Base-by-base conservation (phyloP, 2,329 filamentous ascomycete genomes). In the Aotearoamyces nothofagi region DNA sequence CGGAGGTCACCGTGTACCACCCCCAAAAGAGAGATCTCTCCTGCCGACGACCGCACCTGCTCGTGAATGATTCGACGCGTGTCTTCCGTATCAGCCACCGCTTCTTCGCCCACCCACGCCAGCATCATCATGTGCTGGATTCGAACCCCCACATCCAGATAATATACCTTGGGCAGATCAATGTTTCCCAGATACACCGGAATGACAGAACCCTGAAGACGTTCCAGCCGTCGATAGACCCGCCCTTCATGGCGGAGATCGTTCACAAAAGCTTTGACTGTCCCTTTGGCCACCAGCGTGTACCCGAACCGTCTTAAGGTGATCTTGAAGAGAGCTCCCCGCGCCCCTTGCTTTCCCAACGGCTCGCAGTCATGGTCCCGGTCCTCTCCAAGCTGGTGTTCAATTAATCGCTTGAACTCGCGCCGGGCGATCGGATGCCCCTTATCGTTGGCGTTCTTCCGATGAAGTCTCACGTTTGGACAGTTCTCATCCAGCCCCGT, bases 211-310 rank as follows among this genome's bases (percentile, higher is more conserved):
- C 55, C 53, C 34, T 59, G 46, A 4, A 53, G 19, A 2, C 35
- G 28, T 26, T 30, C 9, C 0, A 58, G 42, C 6, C 40, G 44
- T 8, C 39, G 4, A 31, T 58, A 58, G 1, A 57, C 40, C 1
- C 17, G 24, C 3, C 41, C 44, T 34, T 58, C 50, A 24, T 54
- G 40, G 32, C 47, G n/a, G 4, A 57, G 49, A 33, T 51, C 41
- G 5, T 19, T 7, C 11, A 51, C 33, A 10, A 52, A 53, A 5
- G 31, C 42, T n/a, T 10, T 9, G 2, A 51, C 41, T 0, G 47
- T 58, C 10, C 50, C 51, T 37, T 63, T 62, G 31, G 47, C 41
- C 9, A 54, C 40, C 23, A 61, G 52, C 0, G 49, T 56, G 38
- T 61, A 61, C 31, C 54, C 48, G 32, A 58, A 50, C 2, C 35